A percentile compares a stretch with the other conserved stretches of the same genome.
These are phyloP conservation scores for Pythium sp. DNA, from an alignment of 352 stramenopile genomes.

Conservation along the genomic window DNA sequence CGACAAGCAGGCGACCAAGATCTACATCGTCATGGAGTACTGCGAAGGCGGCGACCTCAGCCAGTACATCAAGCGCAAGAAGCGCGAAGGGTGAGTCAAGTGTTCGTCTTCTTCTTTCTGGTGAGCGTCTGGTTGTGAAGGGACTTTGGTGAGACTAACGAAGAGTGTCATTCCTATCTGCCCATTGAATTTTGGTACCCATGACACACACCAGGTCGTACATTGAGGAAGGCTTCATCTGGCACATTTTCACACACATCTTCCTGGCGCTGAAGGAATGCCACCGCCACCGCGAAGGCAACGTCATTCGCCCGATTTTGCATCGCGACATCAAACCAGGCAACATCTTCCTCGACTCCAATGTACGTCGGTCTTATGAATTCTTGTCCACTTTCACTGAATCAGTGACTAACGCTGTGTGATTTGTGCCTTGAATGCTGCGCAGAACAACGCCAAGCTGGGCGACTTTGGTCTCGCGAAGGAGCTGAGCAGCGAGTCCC, in stretches of 20 bases:
- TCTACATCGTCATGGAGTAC: conserved; percentile 96
- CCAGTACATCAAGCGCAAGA: conserved; percentile 90
- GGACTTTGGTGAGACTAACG: neutral
- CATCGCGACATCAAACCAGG: conserved; percentile 91
- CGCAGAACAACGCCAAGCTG: conserved; percentile 89
- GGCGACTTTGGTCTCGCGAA: conserved; percentile 91
- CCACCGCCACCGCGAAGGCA: conserved; percentile 85
- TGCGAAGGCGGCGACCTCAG: conserved; percentile 89
- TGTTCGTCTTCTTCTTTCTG: neutral
- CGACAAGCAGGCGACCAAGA: conserved; percentile 89
- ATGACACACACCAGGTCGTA: conserved; percentile 45
- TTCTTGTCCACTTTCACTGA: conserved; percentile 14
- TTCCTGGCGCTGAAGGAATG: conserved; percentile 90
- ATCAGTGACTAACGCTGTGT: conserved; percentile 5
- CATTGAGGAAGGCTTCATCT: conserved; percentile 93
- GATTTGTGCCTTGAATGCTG: neutral
- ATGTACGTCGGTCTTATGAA: conserved; percentile 38
- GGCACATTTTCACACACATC: conserved; percentile 92
- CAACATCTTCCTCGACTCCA: conserved; percentile 91
- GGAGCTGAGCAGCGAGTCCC: conserved; percentile 87
- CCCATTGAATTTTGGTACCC: neutral
- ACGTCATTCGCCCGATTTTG: conserved; percentile 78
- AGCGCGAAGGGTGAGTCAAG: conserved; percentile 68
- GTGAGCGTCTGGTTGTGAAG: neutral
- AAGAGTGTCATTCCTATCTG: neutral